Conservation (phyloP, 768 basidiomycete genomes). For the Rhizopogon vesiculosus region DNA sequence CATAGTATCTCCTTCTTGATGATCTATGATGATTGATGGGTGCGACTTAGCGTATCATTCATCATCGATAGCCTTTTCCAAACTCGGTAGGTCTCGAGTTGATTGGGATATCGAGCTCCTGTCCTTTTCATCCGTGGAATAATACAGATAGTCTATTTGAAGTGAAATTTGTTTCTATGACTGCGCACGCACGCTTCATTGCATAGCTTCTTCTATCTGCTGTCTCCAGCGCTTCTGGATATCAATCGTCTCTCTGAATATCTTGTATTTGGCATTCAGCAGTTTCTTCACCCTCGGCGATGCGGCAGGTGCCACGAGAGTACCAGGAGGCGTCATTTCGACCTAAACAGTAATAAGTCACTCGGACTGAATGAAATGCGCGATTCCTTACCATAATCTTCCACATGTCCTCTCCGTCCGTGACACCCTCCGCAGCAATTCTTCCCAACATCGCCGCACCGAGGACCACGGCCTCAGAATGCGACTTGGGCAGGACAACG, state of each 20-base stretch:
- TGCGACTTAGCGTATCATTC: constrained; percentile 49
- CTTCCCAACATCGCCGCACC: constrained; percentile 94
- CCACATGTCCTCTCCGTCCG: constrained; percentile 73
- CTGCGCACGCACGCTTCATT: constrained; percentile 4
- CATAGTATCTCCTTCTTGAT: constrained; percentile 11
- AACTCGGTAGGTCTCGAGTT: neutral
- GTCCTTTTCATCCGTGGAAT: neutral
- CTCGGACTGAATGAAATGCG: neutral
- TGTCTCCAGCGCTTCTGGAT: constrained; percentile 85
- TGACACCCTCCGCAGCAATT: constrained; percentile 64
- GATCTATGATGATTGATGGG: constrained; percentile 9
- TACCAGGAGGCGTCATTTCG: constrained; percentile 88
- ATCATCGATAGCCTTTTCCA: neutral
- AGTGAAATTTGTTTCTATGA: neutral
- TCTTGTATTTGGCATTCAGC: constrained; percentile 88
- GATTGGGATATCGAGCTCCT: neutral
- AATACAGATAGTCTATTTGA: neutral
- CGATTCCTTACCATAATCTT: constrained; percentile 71
- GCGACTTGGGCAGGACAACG: constrained; percentile 75
- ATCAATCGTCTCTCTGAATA: constrained; percentile 85
- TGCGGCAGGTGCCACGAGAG: constrained; percentile 60
- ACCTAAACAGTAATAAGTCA: constrained; percentile 41
- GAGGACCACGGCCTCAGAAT: constrained; percentile 79
- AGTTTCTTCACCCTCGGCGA: constrained; percentile 63
- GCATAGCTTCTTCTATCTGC: constrained; percentile 61